Base-by-base conservation (phyloP, 2,329 filamentous ascomycete species). In the Bertia moriformis region DNA sequence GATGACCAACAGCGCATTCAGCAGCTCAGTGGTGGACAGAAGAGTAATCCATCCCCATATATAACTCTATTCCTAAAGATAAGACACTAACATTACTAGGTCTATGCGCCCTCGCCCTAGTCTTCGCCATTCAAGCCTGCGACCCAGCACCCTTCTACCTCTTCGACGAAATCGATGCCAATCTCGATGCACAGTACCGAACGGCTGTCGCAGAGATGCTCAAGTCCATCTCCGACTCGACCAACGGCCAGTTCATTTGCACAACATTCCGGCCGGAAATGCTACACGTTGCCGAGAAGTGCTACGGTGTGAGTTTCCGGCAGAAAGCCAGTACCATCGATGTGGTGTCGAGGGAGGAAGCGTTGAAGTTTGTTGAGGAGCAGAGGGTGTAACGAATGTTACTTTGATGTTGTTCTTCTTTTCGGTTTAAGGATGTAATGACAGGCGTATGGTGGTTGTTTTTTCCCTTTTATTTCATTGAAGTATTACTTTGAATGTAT, bases 141-240 rank as follows among this genome's bases (percentile, higher is more conserved):
- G 91, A 98, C 56, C 91, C 89, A 7, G 93, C 89, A 35, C 91
- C 91, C 1, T 96, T 98, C 69, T 95, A 98, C 57, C 88, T 98
- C 51, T 98, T 98, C 50, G 91, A 98, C 58, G 91, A 98, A 61
- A 94, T 98, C 46, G 91, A 98, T 54, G 91, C 91, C 58, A 98
- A 98, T 56, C 73, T 98, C 18, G 91, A 98, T 57, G 88, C 91
- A 1, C 91, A 98, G 60, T 98, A 98, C 65, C 83, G 91, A 44
- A 95, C 91, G 1, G 89, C 91, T 1, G 91, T 98, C 10, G 91
- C 91, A 2, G 73, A 84, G 41, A 84, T 96, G 64, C 70, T 98
- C 17, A 69, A 89, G 52, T 79, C 78, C 40, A 87, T 86, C 45
- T 85, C 79, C 13, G 64, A 70, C 43, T 73, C 78, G 47, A 71